A percentile compares a stretch with the other conserved stretches of the same genome.
phyloP scores from a whole-genome alignment of 345 rosid genomes.

The Limnanthes douglasii region DNA sequence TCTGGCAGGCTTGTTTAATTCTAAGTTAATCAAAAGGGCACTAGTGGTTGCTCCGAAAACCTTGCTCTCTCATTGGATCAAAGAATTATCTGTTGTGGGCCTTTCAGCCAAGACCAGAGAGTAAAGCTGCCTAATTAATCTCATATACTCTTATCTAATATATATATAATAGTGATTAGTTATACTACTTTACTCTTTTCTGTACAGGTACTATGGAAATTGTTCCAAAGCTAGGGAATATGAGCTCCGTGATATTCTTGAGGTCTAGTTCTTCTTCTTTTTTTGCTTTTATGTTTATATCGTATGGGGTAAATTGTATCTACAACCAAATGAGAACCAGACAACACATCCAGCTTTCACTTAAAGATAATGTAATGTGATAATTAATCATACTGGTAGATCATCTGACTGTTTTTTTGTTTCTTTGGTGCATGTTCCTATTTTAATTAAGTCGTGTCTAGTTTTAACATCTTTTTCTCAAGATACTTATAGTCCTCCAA shows the following conservation, averaged over 20 bases:
- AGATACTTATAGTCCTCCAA: not conserved
- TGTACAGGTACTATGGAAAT: conserved; percentile 60
- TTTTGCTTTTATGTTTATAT: too few species aligned
- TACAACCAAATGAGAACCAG: not conserved
- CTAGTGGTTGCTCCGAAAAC: conserved; percentile 92
- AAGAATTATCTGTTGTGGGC: conserved; percentile 77
- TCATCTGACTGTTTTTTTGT: not conserved
- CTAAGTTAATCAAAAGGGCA: conserved; percentile 64
- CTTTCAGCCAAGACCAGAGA: conserved; percentile 77
- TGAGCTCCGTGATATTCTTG: conserved; percentile 72
- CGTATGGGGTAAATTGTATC: not conserved
- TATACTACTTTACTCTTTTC: conserved; percentile 2
- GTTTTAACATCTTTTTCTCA: not conserved
- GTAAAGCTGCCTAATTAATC: conserved; percentile 25
- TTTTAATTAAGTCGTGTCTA: not conserved
- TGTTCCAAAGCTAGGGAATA: conserved; percentile 65
- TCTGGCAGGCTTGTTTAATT: conserved; percentile 81
- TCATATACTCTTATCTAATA: conserved; percentile 2
- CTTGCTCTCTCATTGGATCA: conserved; percentile 88
- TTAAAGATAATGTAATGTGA: conserved; percentile 3
- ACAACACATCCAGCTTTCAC: not conserved
- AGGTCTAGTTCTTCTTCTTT: conserved; percentile 29
- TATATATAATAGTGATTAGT: conserved; percentile 1
- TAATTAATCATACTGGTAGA: too few species aligned
- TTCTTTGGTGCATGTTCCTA: not conserved